Percentiles rank a stretch among this genome's conserved stretches.
Evolutionary conservation across 345 rosid genomes (phyloP).

Genomic region (Cochlearia excelsa): DNA sequence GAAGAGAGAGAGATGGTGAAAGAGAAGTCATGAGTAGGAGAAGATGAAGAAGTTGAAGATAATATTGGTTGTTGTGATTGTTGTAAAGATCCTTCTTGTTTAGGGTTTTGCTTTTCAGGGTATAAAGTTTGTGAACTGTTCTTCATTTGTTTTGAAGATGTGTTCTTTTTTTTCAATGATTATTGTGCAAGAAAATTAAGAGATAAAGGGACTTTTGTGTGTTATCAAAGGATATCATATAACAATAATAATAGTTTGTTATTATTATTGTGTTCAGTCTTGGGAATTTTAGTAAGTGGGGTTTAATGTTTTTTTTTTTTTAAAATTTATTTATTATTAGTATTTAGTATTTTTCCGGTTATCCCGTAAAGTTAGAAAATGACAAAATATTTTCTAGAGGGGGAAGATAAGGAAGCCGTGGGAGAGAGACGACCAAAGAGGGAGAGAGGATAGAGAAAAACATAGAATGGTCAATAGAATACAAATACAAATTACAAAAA

Average conservation of each 20-base stretch:
- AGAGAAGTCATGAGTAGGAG: constrained; percentile 95
- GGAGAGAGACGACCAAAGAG: constrained; percentile 31
- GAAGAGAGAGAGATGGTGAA: constrained; percentile 73
- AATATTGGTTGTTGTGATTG: constrained; percentile 50
- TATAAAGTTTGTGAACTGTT: constrained; percentile 36
- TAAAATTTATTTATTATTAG: constrained; percentile 9
- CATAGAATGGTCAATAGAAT: constrained; percentile 22
- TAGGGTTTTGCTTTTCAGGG: constrained; percentile 40
- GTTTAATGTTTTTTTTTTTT: constrained; percentile 9
- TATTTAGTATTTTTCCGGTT: constrained; percentile 25
- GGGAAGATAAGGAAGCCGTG: constrained; percentile 42
- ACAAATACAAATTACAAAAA: constrained; percentile 20
- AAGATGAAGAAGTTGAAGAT: constrained; percentile 46
- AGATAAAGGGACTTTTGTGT: constrained; percentile 25
- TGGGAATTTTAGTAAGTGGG: constrained; percentile 13
- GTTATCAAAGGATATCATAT: constrained; percentile 32
- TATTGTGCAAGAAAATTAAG: constrained; percentile 13
- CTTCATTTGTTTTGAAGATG: constrained; percentile 38
- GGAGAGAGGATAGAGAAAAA: constrained; percentile 1
- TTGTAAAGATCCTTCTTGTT: constrained; percentile 31
- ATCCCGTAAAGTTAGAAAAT: constrained; percentile 30
- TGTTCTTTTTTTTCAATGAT: constrained; percentile 43
- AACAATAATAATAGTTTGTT: constrained; percentile 25
- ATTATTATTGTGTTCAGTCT: constrained; percentile 24
- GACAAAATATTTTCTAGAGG: constrained; percentile 28